Evolutionary conservation across 345 rosid species (phyloP), one percentile per base, ranked within the genome.

Genomic region (Eucalyptus curtisii): DNA sequence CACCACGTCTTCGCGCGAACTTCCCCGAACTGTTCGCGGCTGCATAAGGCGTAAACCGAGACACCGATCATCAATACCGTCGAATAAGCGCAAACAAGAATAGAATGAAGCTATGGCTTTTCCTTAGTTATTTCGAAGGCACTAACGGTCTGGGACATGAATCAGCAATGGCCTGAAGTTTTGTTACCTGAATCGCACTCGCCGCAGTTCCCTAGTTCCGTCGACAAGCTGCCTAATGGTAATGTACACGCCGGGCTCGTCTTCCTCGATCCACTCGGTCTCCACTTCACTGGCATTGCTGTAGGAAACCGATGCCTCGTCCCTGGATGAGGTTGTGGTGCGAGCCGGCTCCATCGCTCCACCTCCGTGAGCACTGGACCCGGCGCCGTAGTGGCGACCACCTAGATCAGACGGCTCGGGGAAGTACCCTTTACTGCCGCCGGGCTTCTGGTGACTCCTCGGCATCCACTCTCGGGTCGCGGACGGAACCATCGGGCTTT

Each of bases 1-100:
- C 99, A 97, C 99, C 99, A 97, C 53, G 68, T 87, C 95, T 96
- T 97, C n/a, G 99, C 99, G 8, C 95, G 94, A 90, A 96, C 96
- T 91, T 96, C 98, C 82, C 99, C 99, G 27, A 97, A 97, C 87
- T 88, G 92, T 91, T 97, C 99, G 1, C 99, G 99, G 93, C 99
- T 97, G 97, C 88, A 4, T 45, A 84, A 68, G 22, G 11, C 85
- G 80, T 24, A 87, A 79, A 8, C 3, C 61, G 25, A 37, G 33
- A 64, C 14, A 22, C 31, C 27, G 8, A 64, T 40, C 7, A 19
- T 76, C 44, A 40, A 37, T 19, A 3, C 47, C 82, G 24, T 40
- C 47, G 1, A 76, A 76, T 76, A 76, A 76, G 27, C 47, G 47
- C 82, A 37, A 37, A 37, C 5, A 37, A 71, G 45, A 19, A 37